Evolutionary conservation across 257 asterid genomes (phyloP).

Genomic region (Oldenlandia corymbosa): DNA sequence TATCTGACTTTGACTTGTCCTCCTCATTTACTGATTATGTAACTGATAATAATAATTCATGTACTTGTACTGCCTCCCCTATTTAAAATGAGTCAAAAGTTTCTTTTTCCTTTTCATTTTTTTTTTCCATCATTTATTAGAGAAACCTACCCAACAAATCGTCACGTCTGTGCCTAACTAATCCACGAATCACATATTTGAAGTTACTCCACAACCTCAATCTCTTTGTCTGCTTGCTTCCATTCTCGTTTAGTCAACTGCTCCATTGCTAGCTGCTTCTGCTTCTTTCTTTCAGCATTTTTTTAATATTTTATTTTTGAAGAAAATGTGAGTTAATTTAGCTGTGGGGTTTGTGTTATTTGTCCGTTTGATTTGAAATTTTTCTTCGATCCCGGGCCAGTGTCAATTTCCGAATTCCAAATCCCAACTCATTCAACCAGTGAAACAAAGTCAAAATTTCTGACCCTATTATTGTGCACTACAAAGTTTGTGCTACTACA

Average conservation of each 20-base stretch:
- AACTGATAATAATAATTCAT: neutral
- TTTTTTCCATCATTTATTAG: constrained; percentile 22
- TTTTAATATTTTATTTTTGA: too few species aligned
- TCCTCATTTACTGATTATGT: neutral
- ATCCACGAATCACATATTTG: neutral
- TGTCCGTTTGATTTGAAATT: neutral
- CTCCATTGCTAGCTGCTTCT: constrained; percentile 14
- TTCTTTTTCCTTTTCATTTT: constrained; percentile 1
- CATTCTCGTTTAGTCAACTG: constrained; percentile 44
- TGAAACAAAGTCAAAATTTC: constrained; percentile 9
- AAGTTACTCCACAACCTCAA: constrained; percentile 10
- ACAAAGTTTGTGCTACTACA: constrained; percentile 13
- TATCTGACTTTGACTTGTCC: constrained; percentile 10
- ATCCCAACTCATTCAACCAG: too few species aligned
- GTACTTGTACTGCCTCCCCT: neutral
- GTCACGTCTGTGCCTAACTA: constrained; percentile 7
- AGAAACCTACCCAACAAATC: constrained; percentile 33
- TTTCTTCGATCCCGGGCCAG: neutral
- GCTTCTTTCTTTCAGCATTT: neutral
- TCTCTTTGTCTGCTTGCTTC: constrained; percentile 24
- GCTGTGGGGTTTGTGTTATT: neutral
- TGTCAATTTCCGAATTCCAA: neutral
- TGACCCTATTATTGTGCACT: constrained; percentile 9
- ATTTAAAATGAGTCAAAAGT: neutral
- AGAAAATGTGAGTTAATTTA: neutral